Evolutionary conservation across 2,329 filamentous ascomycete genomes (phyloP), one percentile per base, ranked within the genome.

Genomic region (Fusarium chaquense): DNA sequence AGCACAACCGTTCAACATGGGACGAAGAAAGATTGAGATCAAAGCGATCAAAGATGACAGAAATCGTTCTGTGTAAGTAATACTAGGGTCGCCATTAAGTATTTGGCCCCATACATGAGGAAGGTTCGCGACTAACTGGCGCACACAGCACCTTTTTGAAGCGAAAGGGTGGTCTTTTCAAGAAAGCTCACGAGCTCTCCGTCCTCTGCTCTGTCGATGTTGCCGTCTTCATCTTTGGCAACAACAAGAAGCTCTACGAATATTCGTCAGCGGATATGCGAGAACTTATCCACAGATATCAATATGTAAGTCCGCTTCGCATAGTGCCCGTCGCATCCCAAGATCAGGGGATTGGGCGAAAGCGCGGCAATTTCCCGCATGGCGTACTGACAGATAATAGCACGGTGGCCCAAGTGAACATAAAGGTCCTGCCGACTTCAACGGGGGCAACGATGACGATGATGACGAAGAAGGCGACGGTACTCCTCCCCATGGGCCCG

Each of bases 11-110:
- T 52, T 71, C 69, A 78, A 47, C 54, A 99, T 99, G 96, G 96
- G 96, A 81, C 91, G 96, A 82, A 90, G 96, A 87, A 99, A 99
- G 89, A 99, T 99, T 80, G 96, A 98, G 85, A 98, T 99, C 86
- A 98, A 98, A 84, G 93, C 95, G 75, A 98, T 98, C 87, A 98
- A 97, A 83, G 94, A 98, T 89, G 94, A 98, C 82, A 90, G 94
- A 77, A 98, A 98, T 80, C 93, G 94, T 80, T 97, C 94, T 77
- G 94, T 98, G 94, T 98, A 93, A 82, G 93, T 85, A 62, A 45
- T n/a, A 47, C 36, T 11, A 33, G 15, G 13, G 33, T 28, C 18
- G 8, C 18, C 45, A 41, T 49, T 38, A 28, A 53, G 18, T 13
- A 20, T 56, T n/a, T 51, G 18, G 24, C 16, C 30, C 26, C 16